These are phyloP conservation scores for Acanthamoeba triangularis DNA, from an alignment of 208 protist species.

Conservation along the genomic window DNA sequence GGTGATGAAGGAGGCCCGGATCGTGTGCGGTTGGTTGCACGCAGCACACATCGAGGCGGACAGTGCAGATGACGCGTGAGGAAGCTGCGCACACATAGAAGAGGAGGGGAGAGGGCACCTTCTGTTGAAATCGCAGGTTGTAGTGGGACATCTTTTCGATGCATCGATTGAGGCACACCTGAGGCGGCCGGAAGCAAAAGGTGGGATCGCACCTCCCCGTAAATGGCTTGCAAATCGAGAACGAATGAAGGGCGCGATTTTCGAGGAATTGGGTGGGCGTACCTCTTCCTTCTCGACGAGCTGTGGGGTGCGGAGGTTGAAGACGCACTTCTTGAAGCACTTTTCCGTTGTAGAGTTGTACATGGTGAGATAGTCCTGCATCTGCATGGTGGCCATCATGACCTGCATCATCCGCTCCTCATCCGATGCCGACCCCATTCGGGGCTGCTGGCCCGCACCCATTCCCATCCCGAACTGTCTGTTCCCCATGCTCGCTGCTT, in stretches of 20 bases:
- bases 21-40: background rate
- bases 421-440: background rate
- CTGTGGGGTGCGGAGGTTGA: constrained; percentile 53
- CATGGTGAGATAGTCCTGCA: constrained; percentile 52
- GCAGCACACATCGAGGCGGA: background rate
- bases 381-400: constrained; percentile 18
- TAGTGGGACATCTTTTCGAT: constrained; percentile 57
- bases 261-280: background rate
- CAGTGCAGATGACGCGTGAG: background rate
- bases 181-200: background rate
- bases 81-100: background rate
- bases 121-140: constrained; percentile 40
- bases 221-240: background rate
- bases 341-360: constrained; percentile 46
- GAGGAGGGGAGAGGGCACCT: background rate
- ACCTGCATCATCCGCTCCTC: constrained; percentile 36
- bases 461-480: background rate
- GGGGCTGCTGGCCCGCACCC: background rate
- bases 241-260: background rate
- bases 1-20: background rate
- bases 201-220: background rate
- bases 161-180: constrained; percentile 61
- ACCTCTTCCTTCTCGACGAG: constrained; percentile 65
- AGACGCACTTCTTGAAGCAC: constrained; percentile 69
- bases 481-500: background rate